Base-by-base conservation (phyloP, 1,139 yeast species). In the Tardiomyces depauwii region DNA sequence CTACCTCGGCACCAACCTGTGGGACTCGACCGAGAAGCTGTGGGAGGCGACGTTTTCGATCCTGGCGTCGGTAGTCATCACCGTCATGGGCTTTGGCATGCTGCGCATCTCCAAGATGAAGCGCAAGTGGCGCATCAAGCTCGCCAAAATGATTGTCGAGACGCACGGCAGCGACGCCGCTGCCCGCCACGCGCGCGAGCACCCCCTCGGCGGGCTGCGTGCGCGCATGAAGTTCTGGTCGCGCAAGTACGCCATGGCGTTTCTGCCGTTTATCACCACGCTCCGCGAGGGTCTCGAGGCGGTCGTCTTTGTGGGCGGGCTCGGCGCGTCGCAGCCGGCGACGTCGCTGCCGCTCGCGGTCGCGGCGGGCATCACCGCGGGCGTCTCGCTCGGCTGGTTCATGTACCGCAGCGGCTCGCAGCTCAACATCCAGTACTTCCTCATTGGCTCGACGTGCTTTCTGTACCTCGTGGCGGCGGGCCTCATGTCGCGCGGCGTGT, bases 11-110 rank as follows among this genome's bases (percentile, higher is more conserved):
- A 78, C 77, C 49, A 91, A 88, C 66, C 75, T 84, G 50, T 86
- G 94, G 82, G 78, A 89, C 21, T 70, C 74, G 47, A 78, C 96
- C 1, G 96, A 88, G 62, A 76, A 93, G 57, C 63, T 87, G 42
- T 88, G 96, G 96, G 96, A 88, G 67, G 96, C 95, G 42, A 67
- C 81, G 10, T 88, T 88, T 63, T 85, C 93, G 55, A 71, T 88
- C 50, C 67, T 87, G 51, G 88, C 95, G 6, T 77, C 93, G 25
- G 57, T 81, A 10, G 81, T 88, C 68, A 88, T 88, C 60, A 82
- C 95, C 4, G 68, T 83, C 45, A 87, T 88, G 96, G 96, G 96
- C 42, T 67, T 87, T 44, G 87, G 95, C 12, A 76, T 88, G 72
- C 71, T 88, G 54, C 72, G 96, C 55, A 77, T 88, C 61, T 87